A percentile compares a stretch with the other conserved stretches of the same genome.
Conservation (phyloP, 2,329 filamentous ascomycete species). For the Hypoxylon sp. region DNA sequence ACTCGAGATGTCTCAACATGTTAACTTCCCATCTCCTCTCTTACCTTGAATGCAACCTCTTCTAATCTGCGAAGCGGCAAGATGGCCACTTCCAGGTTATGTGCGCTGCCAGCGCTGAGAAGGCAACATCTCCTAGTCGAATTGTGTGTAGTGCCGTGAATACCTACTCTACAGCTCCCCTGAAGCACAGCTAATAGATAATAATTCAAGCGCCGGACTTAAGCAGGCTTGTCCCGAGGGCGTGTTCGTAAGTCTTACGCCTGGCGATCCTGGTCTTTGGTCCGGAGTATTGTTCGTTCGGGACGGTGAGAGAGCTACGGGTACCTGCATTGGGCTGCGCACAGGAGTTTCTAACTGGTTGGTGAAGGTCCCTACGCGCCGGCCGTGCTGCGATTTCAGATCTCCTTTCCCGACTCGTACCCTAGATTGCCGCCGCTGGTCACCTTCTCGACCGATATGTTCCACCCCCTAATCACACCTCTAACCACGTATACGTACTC, state of each 20-base stretch:
- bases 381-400: slow-evolving; percentile 88
- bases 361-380: slow-evolving; percentile 84
- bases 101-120: slow-evolving; percentile 68
- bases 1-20: slow-evolving; percentile 35
- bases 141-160: slow-evolving; percentile 70
- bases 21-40: slow-evolving; percentile 12
- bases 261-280: slow-evolving; percentile 85
- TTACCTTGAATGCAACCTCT: slow-evolving; percentile 25
- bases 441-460: slow-evolving; percentile 91
- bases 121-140: slow-evolving; percentile 83
- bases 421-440: slow-evolving; percentile 84
- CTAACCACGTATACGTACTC: slow-evolving; percentile 96
- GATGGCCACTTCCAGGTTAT: slow-evolving; percentile 62
- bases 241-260: slow-evolving; percentile 86
- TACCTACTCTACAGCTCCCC: not conserved
- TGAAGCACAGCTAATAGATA: slow-evolving; percentile 45
- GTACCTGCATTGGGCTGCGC: slow-evolving; percentile 21
- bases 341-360: slow-evolving; percentile 38
- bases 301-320: slow-evolving; percentile 73
- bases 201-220: slow-evolving; percentile 74
- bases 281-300: slow-evolving; percentile 92
- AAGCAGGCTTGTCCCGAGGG: slow-evolving; percentile 87
- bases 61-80: slow-evolving; percentile 25
- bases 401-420: slow-evolving; percentile 86
- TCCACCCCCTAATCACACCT: slow-evolving; percentile 92